A percentile compares a stretch with the other conserved stretches of the same genome.
Conservation (phyloP, 768 basidiomycete genomes). For the Boletus tylopilopsis region DNA sequence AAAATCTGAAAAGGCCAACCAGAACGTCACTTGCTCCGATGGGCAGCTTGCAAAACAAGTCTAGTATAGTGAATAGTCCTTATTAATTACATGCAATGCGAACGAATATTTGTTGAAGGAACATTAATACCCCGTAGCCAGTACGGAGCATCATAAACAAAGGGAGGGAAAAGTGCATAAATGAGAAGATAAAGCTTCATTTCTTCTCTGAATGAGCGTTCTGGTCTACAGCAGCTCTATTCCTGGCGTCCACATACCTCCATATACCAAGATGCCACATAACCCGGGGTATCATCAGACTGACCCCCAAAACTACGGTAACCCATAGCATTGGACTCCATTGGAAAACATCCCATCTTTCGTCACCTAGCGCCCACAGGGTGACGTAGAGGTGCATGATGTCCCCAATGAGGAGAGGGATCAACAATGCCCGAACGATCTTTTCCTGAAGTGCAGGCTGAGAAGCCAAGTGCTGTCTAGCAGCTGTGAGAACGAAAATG, state of each 20-base stretch:
- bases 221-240: conserved; percentile 31
- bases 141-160: background rate
- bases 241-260: conserved; percentile 65
- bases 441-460: conserved; percentile 70
- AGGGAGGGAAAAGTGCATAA: conserved; percentile 6
- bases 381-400: conserved; percentile 63
- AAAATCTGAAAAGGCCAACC: conserved; percentile 79
- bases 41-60: conserved; percentile 43
- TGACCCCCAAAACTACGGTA: conserved; percentile 59
- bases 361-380: conserved; percentile 72
- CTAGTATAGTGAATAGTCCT: conserved; percentile 66
- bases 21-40: conserved; percentile 62
- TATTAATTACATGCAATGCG: conserved; percentile 35
- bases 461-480: conserved; percentile 53
- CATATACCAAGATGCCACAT: conserved; percentile 76
- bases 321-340: conserved; percentile 73
- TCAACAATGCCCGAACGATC: conserved; percentile 58
- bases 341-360: conserved; percentile 52
- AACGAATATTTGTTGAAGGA: background rate
- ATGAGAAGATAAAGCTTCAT: conserved; percentile 21
- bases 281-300: conserved; percentile 63
- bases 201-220: conserved; percentile 7
- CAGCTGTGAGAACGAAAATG: conserved; percentile 58
- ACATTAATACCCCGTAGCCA: conserved; percentile 14
- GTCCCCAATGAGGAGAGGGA: conserved; percentile 69